Evolutionary conservation across 805 yeast genomes (phyloP).

Genomic region (Pichia californica): DNA sequence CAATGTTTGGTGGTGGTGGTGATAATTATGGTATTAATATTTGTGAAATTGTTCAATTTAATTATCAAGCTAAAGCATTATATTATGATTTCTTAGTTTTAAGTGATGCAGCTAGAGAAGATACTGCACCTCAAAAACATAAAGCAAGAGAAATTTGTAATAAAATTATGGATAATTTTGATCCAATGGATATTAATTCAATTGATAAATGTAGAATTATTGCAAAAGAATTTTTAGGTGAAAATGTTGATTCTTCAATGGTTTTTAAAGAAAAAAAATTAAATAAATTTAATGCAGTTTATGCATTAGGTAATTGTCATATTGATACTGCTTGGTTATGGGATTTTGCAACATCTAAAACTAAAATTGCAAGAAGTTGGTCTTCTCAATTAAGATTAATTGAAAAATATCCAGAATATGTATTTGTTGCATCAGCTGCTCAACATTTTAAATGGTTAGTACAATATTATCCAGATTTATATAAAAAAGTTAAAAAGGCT

Average conservation of each 20-base stretch:
- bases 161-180: constrained; percentile 77
- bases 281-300: constrained; percentile 49
- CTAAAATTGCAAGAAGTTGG: constrained; percentile 94
- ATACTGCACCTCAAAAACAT: constrained; percentile 77
- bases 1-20: constrained; percentile 72
- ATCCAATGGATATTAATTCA: constrained; percentile 54
- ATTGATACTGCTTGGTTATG: constrained; percentile 98
- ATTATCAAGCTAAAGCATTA: constrained; percentile 70
- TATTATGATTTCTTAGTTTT: constrained; percentile 80
- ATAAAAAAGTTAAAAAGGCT: constrained; percentile 54
- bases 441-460: constrained; percentile 93
- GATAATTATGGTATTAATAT: constrained; percentile 56
- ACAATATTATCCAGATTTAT: constrained; percentile 79
- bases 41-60: constrained; percentile 80
- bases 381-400: constrained; percentile 81
- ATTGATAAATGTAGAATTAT: constrained; percentile 59
- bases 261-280: constrained; percentile 47
- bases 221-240: constrained; percentile 60
- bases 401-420: constrained; percentile 86
- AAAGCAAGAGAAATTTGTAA: constrained; percentile 77
- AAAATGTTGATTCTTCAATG: constrained; percentile 51
- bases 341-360: constrained; percentile 97
- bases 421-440: constrained; percentile 92
- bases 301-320: constrained; percentile 90
- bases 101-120: constrained; percentile 87